phyloP scores from a whole-genome alignment of 441 rosid species.

The Melastoma candidum region DNA sequence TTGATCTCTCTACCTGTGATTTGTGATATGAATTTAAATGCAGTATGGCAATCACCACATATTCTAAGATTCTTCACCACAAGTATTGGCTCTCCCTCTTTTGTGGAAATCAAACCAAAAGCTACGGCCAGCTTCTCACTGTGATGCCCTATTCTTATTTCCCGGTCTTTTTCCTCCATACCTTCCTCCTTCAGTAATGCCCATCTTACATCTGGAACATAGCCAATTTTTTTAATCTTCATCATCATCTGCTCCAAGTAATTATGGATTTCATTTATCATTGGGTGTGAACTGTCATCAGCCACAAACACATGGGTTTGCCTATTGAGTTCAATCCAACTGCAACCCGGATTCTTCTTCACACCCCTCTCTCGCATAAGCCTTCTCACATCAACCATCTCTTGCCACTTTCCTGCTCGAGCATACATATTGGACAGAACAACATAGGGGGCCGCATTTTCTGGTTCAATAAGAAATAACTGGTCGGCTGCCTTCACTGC shows the following conservation, averaged over 20 bases:
- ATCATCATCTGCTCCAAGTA: conserved; percentile 51
- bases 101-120: conserved; percentile 62
- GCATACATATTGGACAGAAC: conserved; percentile 72
- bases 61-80: conserved; percentile 79
- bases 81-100: conserved; percentile 46
- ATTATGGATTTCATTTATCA: conserved; percentile 43
- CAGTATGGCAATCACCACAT: conserved; percentile 82
- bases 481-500: conserved; percentile 63
- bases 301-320: conserved; percentile 62
- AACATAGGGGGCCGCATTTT: conserved; percentile 69
- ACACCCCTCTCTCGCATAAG: conserved; percentile 67
- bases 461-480: conserved; percentile 51
- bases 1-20: conserved; percentile 54
- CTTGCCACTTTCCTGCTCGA: conserved; percentile 60
- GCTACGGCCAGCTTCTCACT: conserved; percentile 89
- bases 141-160: conserved; percentile 52
- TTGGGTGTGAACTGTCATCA: conserved; percentile 73
- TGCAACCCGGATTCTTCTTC: conserved; percentile 79
- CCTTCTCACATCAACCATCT: conserved; percentile 48
- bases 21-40: conserved; percentile 52
- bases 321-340: conserved; percentile 75
- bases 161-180: conserved; percentile 40
- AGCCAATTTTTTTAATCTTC: conserved; percentile 59
- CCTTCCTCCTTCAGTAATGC: conserved; percentile 53
- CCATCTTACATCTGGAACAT: conserved; percentile 66